Conservation (phyloP, 2,329 filamentous ascomycete species). For the Neonectria magnoliae region DNA sequence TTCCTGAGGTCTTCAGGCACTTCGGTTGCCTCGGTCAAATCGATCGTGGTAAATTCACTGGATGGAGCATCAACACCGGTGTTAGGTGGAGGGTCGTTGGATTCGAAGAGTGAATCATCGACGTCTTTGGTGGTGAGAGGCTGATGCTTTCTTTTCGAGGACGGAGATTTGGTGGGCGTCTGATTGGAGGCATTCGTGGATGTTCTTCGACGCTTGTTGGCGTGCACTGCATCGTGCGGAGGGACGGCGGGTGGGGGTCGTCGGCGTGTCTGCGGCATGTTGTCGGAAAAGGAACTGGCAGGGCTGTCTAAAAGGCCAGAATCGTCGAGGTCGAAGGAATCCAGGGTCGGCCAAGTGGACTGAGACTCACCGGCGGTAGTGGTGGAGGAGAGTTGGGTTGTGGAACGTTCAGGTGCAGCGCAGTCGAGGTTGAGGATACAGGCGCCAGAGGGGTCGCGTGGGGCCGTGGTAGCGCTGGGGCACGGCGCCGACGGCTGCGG, state of each 20-base stretch:
- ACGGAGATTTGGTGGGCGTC: constrained; percentile 16
- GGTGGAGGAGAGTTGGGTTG: constrained; percentile 36
- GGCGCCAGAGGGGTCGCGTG: constrained; percentile 37
- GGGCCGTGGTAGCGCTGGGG: constrained; percentile 30
- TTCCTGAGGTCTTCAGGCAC: constrained; percentile 56
- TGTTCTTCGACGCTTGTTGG: constrained; percentile 43
- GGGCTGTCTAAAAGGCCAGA: constrained; percentile 40
- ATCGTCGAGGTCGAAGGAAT: constrained; percentile 44
- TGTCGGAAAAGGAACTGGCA: constrained; percentile 43
- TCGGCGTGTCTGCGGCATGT: constrained; percentile 41
- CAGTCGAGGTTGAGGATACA: constrained; percentile 26
- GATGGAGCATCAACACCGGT: constrained; percentile 26
- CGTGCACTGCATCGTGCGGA: constrained; percentile 24
- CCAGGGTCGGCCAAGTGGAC: constrained; percentile 41
- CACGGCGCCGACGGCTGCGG: constrained; percentile 27
- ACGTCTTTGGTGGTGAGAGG: constrained; percentile 26
- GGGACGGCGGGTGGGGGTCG: constrained; percentile 28
- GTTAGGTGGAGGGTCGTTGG: constrained; percentile 27
- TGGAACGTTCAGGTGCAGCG: constrained; percentile 32
- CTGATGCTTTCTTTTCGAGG: constrained; percentile 12
- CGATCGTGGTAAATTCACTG: constrained; percentile 47
- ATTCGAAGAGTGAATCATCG: constrained; percentile 45
- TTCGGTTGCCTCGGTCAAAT: constrained; percentile 53
- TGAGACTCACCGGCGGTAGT: constrained; percentile 40
- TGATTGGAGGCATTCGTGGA: constrained; percentile 23